Base-by-base conservation (phyloP, 2,329 filamentous ascomycete genomes). In the Paecilomyces sp. region DNA sequence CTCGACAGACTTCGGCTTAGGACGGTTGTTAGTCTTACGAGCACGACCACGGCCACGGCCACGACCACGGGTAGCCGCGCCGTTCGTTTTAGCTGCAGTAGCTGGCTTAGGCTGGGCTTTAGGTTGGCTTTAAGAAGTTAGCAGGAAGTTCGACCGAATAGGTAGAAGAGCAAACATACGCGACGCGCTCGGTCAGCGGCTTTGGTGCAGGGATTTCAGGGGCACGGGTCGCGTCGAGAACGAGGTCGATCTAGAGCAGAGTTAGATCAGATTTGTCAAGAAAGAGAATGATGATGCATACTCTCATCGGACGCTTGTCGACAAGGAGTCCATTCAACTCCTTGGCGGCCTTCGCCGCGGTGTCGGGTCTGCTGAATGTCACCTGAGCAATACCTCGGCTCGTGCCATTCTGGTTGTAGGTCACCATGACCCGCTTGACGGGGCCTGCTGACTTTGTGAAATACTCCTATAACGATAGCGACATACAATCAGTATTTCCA, bases 321-420 rank as follows among this genome's bases (percentile, higher is more conserved):
- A 99, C 92, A 58, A 94, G 85, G 61, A 97, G 85, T 63, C 92
- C 92, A 70, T 99, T 95, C 67, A 96, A 82, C 64, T 88, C 86
- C 70, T 88, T 84, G 68, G 91, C 90, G 62, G 94, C 94, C 78
- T 91, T 91, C 72, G 86, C 86, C 65, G 93, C 94, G 65, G 89
- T 90, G 67, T 91, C 91, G 28, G 88, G 79, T 71, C 91, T 90
- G 75, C 78, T 79, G 81, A 99, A 99, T 64, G 88, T 87, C 68
- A 99, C 89, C 58, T 91, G 94, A 69, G 92, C 92, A 72, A 93
- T 91, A 66, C 94, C 94, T 73, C 92, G 90, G 83, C 92, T 97
- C 67, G 88, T 85, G 65, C 93, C 93, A 73, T 90, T 91, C 65
- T 93, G 91, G 70, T 93, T 94, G 79, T 99, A 99, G 57, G 90